A percentile compares a stretch with the other conserved stretches of the same genome.
Evolutionary conservation across 176 grass and related monocot genomes (phyloP).

Genomic region (Oryza punctata): DNA sequence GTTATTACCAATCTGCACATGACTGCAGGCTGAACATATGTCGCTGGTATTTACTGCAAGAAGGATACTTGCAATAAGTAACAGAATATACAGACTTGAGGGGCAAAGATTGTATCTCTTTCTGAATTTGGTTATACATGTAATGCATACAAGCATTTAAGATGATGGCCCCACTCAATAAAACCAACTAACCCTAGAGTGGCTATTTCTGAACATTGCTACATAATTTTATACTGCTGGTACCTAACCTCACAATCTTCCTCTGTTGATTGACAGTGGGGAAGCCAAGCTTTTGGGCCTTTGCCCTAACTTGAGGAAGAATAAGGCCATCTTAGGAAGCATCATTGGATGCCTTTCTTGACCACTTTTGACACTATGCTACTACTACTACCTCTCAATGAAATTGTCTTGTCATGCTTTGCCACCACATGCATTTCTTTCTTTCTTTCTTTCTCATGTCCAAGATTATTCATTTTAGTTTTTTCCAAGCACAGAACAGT

Average conservation of each 20-base stretch:
- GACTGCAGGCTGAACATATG: conserved; percentile 25
- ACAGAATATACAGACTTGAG: not conserved
- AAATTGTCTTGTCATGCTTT: conserved; percentile 53
- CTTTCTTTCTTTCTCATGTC: conserved; percentile 7
- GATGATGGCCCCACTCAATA: conserved; percentile 4
- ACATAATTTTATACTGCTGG: conserved; percentile 18
- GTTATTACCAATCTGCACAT: not conserved
- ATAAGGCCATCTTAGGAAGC: conserved; percentile 36
- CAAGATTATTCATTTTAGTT: conserved; percentile 8
- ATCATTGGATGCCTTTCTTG: conserved; percentile 58
- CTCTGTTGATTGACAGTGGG: conserved; percentile 40
- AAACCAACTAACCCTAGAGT: conserved; percentile 1
- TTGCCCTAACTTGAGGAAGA: conserved; percentile 32
- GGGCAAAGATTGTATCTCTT: not conserved
- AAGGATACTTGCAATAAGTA: conserved; percentile 1
- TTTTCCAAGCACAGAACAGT: conserved; percentile 1
- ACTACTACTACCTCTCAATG: conserved; percentile 17
- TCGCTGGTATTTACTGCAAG: not conserved
- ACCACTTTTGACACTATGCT: conserved; percentile 29
- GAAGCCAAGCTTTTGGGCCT: conserved; percentile 24
- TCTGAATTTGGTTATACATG: not conserved
- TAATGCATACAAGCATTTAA: not conserved
- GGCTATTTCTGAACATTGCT: conserved; percentile 38
- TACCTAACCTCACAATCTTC: conserved; percentile 33
- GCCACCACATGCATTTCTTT: conserved; percentile 37